Evolutionary conservation across 2,329 filamentous ascomycete genomes (phyloP).

Genomic region (Sporothrix euskadiensis): DNA sequence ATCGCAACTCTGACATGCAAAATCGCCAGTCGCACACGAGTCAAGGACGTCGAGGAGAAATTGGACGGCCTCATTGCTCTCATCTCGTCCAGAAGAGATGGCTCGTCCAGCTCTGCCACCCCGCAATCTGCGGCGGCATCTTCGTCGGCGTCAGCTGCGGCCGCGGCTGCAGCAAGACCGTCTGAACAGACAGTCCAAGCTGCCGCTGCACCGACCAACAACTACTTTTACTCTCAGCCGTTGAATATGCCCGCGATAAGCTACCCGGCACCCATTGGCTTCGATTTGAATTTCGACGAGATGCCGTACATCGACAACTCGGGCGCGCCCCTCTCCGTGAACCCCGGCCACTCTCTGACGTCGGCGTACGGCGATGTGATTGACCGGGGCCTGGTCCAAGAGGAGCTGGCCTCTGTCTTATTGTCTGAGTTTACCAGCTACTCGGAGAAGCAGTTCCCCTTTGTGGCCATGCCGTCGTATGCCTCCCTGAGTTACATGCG

Average conservation of each 20-base stretch:
- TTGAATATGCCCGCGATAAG: not conserved
- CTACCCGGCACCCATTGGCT: conserved; percentile 13
- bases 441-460: conserved; percentile 30
- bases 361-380: conserved; percentile 28
- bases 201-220: not conserved
- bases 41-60: conserved; percentile 35
- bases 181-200: not conserved
- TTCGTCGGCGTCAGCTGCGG: conserved; percentile 1
- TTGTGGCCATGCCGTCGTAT: conserved; percentile 30
- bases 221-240: not conserved
- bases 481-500: conserved; percentile 31
- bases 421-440: conserved; percentile 24
- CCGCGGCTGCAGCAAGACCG: not conserved
- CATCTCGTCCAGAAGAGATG: conserved; percentile 36
- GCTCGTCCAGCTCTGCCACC: conserved; percentile 27
- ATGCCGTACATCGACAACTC: not conserved
- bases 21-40: conserved; percentile 31
- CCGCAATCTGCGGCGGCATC: conserved; percentile 18
- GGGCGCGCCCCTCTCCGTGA: not conserved
- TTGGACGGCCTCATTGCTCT: conserved; percentile 38
- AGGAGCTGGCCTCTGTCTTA: conserved; percentile 26
- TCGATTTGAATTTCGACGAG: conserved; percentile 20
- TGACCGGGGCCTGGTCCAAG: conserved; percentile 29
- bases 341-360: not conserved
- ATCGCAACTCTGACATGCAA: not conserved